Base-by-base conservation (phyloP, 768 basidiomycete species). In the Russula ochroleuca region DNA sequence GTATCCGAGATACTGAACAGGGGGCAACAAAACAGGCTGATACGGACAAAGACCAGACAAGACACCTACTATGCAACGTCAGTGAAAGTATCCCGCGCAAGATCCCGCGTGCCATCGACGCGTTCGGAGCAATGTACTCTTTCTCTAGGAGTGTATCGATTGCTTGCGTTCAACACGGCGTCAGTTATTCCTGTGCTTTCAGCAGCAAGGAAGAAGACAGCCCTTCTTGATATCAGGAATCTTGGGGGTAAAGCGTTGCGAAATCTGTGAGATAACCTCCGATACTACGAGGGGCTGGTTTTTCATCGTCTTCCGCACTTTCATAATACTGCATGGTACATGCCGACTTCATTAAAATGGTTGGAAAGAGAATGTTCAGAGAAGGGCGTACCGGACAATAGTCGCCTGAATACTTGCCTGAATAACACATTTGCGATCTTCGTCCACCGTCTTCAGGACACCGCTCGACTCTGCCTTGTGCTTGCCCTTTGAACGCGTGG, bases 91-190 rank as follows among this genome's bases (percentile, higher is more conserved):
- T 96, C 94, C 72, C 89, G 87, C n/a, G 88, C 86, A 38, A 89
- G 90, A 75, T 96, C 94, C 72, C 89, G 87, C n/a, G 88, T 86
- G 13, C 88, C 91, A 23, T 94, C 92, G 17, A 93, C 88, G 35
- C 96, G 87, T 72, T 98, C 95, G n/a, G n/a, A n/a, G n/a, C n/a
- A 69, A 99, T 90, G 74, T 98, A 99, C 74, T 99, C 96, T 77
- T 96, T 96, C 78, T 98, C 96, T 53, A 98, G 79, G 21, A 98
- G 78, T 15, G 86, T 86, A 72, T 96, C 94, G 63, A 98, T 96
- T 3, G 92, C 91, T 88, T 91, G 63, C 14, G 14, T 19, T 19
- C n/a, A 41, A 66, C 7, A n/a, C 21, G 70, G 62, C 33, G 50
- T 67, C 21, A 64, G 55, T 9, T 2, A n/a, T 19, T 25, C 33